Evolutionary conservation across 139 green algal genomes (phyloP).

Genomic region (Pycnococcus provasolii): DNA sequence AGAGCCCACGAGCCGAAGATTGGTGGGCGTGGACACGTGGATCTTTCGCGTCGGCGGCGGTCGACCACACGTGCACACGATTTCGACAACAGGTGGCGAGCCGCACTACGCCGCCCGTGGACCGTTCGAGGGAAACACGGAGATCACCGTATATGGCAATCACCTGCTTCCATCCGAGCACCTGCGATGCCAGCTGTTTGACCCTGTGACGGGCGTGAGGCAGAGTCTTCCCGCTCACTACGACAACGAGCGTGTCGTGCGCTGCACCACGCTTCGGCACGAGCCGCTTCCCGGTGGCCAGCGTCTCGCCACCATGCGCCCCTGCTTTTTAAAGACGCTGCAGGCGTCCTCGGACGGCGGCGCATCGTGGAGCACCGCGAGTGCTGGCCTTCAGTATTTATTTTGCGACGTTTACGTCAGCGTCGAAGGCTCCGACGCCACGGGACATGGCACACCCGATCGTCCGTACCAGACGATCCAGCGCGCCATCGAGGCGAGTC

Average conservation of each 20-base stretch:
- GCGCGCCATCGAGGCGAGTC: not conserved
- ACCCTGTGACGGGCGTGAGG: not conserved
- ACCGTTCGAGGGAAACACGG: constrained; percentile 6
- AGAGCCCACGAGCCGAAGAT: too few relatives aligned
- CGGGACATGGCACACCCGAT: not conserved
- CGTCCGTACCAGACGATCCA: constrained; percentile 2
- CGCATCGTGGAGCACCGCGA: not conserved
- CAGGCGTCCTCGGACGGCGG: not conserved
- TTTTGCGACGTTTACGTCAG: constrained; percentile 8
- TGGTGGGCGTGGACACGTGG: not conserved
- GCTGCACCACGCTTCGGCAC: not conserved
- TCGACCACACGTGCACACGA: not conserved
- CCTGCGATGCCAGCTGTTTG: constrained; percentile 6
- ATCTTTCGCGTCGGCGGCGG: constrained; percentile 8
- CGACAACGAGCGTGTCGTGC: not conserved
- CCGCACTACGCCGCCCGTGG: not conserved
- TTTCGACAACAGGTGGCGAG: not conserved
- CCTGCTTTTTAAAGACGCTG: constrained; percentile 8
- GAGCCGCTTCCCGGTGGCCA: not conserved
- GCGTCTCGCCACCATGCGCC: not conserved
- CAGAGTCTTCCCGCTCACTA: not conserved
- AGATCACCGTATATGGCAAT: constrained; percentile 1
- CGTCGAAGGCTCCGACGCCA: not conserved
- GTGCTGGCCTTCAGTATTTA: not conserved
- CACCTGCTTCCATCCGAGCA: not conserved